phyloP scores from a whole-genome alignment of 1,284 basidiomycete species.

The Cryptococcus sp. region DNA sequence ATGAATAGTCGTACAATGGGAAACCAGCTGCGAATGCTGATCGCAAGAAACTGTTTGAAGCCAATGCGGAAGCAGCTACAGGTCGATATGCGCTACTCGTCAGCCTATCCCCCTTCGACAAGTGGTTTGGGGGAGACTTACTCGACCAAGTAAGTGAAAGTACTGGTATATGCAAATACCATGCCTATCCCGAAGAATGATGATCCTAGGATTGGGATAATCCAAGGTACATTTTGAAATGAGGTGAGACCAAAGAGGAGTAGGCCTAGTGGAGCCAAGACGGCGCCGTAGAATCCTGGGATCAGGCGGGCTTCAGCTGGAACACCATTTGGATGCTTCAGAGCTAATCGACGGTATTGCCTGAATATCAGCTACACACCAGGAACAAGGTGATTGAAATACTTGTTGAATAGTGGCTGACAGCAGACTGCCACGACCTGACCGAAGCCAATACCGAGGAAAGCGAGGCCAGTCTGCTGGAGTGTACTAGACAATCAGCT shows the following conservation, averaged over 20 bases:
- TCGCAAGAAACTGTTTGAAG: constrained; percentile 64
- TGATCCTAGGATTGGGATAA: constrained; percentile 27
- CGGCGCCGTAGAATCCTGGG: constrained; percentile 63
- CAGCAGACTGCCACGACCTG: constrained; percentile 57
- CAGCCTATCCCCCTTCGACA: background rate
- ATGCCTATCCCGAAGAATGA: constrained; percentile 45
- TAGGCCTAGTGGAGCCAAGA: constrained; percentile 64
- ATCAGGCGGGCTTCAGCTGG: constrained; percentile 67
- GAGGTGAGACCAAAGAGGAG: constrained; percentile 72
- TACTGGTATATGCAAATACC: constrained; percentile 61
- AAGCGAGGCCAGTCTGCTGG: constrained; percentile 61
- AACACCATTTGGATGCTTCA: constrained; percentile 51
- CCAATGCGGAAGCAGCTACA: constrained; percentile 71
- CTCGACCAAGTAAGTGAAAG: constrained; percentile 56
- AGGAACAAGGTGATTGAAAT: constrained; percentile 19
- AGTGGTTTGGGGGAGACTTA: constrained; percentile 3
- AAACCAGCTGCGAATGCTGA: constrained; percentile 66
- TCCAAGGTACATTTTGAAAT: constrained; percentile 65
- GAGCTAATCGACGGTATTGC: constrained; percentile 33
- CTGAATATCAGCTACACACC: constrained; percentile 3
- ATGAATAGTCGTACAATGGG: constrained; percentile 56
- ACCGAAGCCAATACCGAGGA: constrained; percentile 68
- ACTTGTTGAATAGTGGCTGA: constrained; percentile 65
- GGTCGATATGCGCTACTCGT: constrained; percentile 64
- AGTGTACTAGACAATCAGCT: constrained; percentile 37